Evolutionary conservation across 2,329 filamentous ascomycete genomes (phyloP).

Genomic region (Coleophoma eucalyptorum): DNA sequence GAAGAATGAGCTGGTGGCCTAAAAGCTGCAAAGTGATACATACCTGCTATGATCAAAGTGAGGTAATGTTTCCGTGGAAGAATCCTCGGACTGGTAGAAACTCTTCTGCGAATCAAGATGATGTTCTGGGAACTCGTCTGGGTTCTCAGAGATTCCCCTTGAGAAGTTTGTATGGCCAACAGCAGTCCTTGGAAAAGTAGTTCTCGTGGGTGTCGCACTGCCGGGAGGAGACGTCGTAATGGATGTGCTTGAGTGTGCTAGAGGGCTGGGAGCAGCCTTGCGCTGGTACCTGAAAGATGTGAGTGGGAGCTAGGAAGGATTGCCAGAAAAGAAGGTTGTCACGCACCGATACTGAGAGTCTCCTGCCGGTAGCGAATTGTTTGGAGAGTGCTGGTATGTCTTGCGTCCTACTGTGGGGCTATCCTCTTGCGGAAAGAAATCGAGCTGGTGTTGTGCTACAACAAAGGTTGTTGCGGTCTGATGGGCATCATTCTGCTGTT

Average conservation of each 20-base stretch:
- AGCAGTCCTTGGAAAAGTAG: slow-evolving; percentile 17
- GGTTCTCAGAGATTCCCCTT: slow-evolving; percentile 8
- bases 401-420: slow-evolving; percentile 23
- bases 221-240: slow-evolving; percentile 18
- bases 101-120: slow-evolving; percentile 28
- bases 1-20: too few relatives aligned
- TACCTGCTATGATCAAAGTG: slow-evolving; percentile 18
- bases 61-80: slow-evolving; percentile 12
- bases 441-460: slow-evolving; percentile 17
- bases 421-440: slow-evolving; percentile 15
- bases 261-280: slow-evolving; percentile 28
- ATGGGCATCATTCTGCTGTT: too few relatives aligned
- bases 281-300: slow-evolving; percentile 23
- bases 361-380: slow-evolving; percentile 11
- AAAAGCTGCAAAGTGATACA: neutral
- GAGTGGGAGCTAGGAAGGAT: slow-evolving; percentile 12
- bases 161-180: slow-evolving; percentile 15
- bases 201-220: slow-evolving; percentile 27
- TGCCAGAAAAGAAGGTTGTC: neutral
- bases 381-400: slow-evolving; percentile 17
- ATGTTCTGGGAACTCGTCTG: slow-evolving; percentile 28
- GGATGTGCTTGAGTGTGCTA: slow-evolving; percentile 25
- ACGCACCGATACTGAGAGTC: slow-evolving; percentile 9
- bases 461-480: slow-evolving; percentile 18
- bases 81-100: slow-evolving; percentile 24